Base-by-base conservation (phyloP, 2,329 filamentous ascomycete genomes). In the Paracoccidioides brasiliensis region DNA sequence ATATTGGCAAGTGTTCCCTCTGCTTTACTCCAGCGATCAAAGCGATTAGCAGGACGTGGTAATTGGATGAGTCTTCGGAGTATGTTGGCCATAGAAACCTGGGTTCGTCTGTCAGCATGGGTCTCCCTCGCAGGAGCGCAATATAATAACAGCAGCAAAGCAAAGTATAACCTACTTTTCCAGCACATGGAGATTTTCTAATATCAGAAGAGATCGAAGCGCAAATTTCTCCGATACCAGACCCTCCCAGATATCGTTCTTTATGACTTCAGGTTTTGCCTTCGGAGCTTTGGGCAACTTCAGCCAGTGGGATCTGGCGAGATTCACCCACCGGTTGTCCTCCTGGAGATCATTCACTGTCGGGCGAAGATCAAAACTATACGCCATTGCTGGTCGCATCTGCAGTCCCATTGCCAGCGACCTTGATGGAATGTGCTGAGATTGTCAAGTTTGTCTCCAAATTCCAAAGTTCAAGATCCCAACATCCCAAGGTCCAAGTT, bases 41-140 rank as follows among this genome's bases (percentile, higher is more conserved):
- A 14, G 86, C 86, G 65, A 97, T 83, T 59, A 98, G 77, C 38
- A 97, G 76, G 54, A 96, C 85, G 69, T 98, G 91, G 65, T 90
- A 85, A 69, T 98, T 94, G 37, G 91, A 95, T 3, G 89, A 83
- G 64, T 93, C 84, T 60, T 95, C 88, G 10, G 80, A 83, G 69
- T 94, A 98, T 53, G 86, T 88, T 48, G 93, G 93, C 93, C 93
- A 98, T 33, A 98, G 79, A 67, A 95, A 97, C 66, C 88, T 88
- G 56, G 50, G n/a, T 38, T 46, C 56, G 60, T 58, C 64, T 55
- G 54, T 52, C 53, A 48, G 48, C 48, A 14, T 12, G 14, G 41
- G 49, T 10, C 33, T 8, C 3, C 35, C 10, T 40, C 22, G 22
- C 22, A 22, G 9, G 14, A 44, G 3, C 33, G 10, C 33, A 22